Evolutionary conservation across 306 rosid genomes (phyloP).

Genomic region (Sindora glabra): DNA sequence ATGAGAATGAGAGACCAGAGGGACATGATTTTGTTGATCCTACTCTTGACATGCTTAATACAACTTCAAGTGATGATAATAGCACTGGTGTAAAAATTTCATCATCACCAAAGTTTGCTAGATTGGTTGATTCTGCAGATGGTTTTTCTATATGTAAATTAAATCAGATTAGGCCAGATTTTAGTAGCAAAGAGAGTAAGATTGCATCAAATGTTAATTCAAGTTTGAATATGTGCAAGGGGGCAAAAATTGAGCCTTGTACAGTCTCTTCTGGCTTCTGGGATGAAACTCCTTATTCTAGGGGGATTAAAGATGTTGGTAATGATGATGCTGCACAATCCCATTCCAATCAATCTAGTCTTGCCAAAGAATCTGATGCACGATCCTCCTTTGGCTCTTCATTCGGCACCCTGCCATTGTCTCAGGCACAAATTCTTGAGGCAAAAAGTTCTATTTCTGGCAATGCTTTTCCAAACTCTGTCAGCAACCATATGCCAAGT

Average conservation of each 20-base stretch:
- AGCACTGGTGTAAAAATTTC: conserved; percentile 32
- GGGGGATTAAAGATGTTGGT: conserved; percentile 19
- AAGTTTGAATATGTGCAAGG: conserved; percentile 18
- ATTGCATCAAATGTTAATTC: conserved; percentile 21
- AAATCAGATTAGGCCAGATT: conserved; percentile 25
- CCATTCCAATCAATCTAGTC: conserved; percentile 16
- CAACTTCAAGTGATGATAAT: conserved; percentile 13
- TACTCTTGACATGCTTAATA: conserved; percentile 29
- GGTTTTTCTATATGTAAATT: conserved; percentile 32
- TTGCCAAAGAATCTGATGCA: conserved; percentile 26
- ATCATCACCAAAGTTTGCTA: conserved; percentile 78
- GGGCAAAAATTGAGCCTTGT: conserved; percentile 26
- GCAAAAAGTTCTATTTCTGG: conserved; percentile 20
- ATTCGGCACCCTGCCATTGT: conserved; percentile 27
- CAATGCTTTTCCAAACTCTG: conserved; percentile 20
- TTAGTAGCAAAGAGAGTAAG: conserved; percentile 24
- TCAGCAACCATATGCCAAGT: conserved; percentile 11
- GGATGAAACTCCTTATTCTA: conserved; percentile 40
- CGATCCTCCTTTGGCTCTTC: conserved; percentile 32
- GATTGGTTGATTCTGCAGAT: conserved; percentile 51
- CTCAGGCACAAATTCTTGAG: conserved; percentile 23
- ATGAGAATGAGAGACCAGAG: conserved; percentile 50
- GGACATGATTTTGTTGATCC: conserved; percentile 36
- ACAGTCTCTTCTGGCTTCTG: conserved; percentile 56
- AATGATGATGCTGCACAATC: conserved; percentile 10